Conservation (phyloP, 2,329 filamentous ascomycete species). For the Fusarium protoensiforme region DNA sequence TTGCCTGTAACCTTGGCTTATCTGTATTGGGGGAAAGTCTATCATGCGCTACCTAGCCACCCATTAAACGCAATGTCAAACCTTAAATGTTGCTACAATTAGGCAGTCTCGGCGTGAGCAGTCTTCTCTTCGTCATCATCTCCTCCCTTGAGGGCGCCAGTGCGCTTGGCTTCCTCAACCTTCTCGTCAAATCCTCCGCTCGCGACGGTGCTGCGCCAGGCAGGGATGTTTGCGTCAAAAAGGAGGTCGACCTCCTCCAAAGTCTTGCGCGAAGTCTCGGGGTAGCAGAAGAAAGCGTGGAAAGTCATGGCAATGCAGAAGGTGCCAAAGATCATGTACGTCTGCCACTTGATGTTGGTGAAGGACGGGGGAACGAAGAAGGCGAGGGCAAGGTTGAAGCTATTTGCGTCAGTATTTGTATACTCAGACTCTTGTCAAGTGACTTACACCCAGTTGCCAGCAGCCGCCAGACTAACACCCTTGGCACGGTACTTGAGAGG, state of each 20-base stretch:
- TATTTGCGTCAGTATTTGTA: not conserved
- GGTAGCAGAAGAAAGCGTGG: slow-evolving; percentile 64
- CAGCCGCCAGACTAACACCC: slow-evolving; percentile 63
- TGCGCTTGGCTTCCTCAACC: slow-evolving; percentile 34
- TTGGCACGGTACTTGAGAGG: slow-evolving; percentile 62
- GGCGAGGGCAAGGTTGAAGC: slow-evolving; percentile 54
- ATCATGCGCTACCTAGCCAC: not conserved
- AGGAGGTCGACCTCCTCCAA: slow-evolving; percentile 39
- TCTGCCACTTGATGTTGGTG: slow-evolving; percentile 59
- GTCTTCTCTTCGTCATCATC: slow-evolving; percentile 25
- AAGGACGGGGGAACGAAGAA: slow-evolving; percentile 53
- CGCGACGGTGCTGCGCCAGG: slow-evolving; percentile 34
- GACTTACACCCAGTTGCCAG: slow-evolving; percentile 53
- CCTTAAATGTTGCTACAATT: not conserved
- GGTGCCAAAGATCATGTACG: slow-evolving; percentile 58
- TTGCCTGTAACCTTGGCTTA: not conserved
- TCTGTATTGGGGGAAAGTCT: not conserved
- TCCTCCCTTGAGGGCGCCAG: slow-evolving; percentile 28
- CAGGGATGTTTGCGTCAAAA: slow-evolving; percentile 36
- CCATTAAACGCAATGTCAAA: not conserved
- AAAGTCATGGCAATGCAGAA: slow-evolving; percentile 56
- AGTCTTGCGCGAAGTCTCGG: slow-evolving; percentile 58
- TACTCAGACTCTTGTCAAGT: not conserved
- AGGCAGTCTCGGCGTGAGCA: slow-evolving; percentile 35
- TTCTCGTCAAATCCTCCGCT: slow-evolving; percentile 24